Evolutionary conservation across 2,329 filamentous ascomycete species (phyloP), one percentile per base, ranked within the genome.

Genomic region (Zopfia rhizophila): DNA sequence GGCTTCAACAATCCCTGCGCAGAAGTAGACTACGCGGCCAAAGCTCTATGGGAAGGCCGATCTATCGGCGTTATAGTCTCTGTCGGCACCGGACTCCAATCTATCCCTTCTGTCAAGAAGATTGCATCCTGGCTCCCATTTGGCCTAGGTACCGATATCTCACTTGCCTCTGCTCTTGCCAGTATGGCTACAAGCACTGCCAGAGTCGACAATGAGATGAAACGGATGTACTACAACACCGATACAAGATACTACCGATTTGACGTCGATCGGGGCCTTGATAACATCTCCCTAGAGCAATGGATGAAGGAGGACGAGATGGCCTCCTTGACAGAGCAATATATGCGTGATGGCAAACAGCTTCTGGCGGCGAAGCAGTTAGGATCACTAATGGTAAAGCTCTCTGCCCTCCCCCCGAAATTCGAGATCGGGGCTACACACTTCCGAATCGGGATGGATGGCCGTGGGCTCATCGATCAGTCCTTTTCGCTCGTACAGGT

Each of bases 1-100:
- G 73, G 75, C 8, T 75, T 77, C 61, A 77, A 78, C 48, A 82
- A 82, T 30, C 80, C 80, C 2, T 73, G 79, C 16, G 63, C 68
- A 5, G 70, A 82, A 48, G 80, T 81, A 3, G 75, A 82, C 38
- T 63, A 72, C 33, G 79, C 81, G 31, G 64, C 74, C 4, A 75
- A 74, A 54, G 63, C 69, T 0, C 61, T 74, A 8, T 75, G 64
- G 66, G 58, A 68, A 53, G 51, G 67, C 40, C 54, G 72, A 42
- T 58, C 57, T 0, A 70, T 73, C 22, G 70, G 70, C 6, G 59
- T 73, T 23, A 70, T 73, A n/a, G 66, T 73, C 3, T 72, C 68
- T 1, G 63, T 74, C 7, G 71, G 71, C 6, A 73, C 72, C 12
- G 57, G 71, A 0, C 56, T 72, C 0, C 69, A 74, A 44, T 69